phyloP scores from a whole-genome alignment of 2,329 filamentous ascomycete species.

The Botrytis cinerea region DNA sequence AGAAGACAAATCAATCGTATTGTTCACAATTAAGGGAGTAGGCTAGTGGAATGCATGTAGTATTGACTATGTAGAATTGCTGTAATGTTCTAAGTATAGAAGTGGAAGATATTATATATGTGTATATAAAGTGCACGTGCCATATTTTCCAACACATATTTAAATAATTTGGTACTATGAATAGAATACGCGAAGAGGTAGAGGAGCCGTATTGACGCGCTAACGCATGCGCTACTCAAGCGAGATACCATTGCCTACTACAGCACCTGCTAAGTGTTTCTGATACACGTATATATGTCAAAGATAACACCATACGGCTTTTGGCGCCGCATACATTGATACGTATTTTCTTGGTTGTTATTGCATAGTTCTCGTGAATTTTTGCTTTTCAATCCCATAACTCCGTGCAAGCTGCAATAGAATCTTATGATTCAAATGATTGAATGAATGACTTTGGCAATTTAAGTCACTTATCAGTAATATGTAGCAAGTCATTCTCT shows the following conservation, averaged over 20 bases:
- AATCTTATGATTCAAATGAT: background rate
- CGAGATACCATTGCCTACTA: background rate
- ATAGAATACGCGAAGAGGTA: background rate
- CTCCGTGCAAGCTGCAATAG: background rate
- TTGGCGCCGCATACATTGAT: fast-evolving
- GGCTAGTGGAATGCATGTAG: too few relatives aligned
- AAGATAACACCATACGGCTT: background rate
- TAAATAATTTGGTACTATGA: background rate
- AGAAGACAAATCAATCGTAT: too few relatives aligned
- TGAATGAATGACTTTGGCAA: background rate
- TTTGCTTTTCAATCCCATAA: background rate
- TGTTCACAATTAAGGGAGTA: too few relatives aligned
- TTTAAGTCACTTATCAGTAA: background rate
- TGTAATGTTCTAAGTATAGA: too few relatives aligned
- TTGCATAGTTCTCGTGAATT: background rate
- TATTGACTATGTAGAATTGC: too few relatives aligned
- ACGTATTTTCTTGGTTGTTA: background rate
- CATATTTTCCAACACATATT: too few relatives aligned
- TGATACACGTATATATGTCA: background rate
- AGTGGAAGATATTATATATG: too few relatives aligned
- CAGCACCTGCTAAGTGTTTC: background rate
- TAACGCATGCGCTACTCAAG: background rate
- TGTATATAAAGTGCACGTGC: too few relatives aligned
- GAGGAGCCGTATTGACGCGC: background rate
- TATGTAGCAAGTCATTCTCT: background rate